Base-by-base conservation (phyloP, 2,329 filamentous ascomycete genomes). In the Nemania serpens region DNA sequence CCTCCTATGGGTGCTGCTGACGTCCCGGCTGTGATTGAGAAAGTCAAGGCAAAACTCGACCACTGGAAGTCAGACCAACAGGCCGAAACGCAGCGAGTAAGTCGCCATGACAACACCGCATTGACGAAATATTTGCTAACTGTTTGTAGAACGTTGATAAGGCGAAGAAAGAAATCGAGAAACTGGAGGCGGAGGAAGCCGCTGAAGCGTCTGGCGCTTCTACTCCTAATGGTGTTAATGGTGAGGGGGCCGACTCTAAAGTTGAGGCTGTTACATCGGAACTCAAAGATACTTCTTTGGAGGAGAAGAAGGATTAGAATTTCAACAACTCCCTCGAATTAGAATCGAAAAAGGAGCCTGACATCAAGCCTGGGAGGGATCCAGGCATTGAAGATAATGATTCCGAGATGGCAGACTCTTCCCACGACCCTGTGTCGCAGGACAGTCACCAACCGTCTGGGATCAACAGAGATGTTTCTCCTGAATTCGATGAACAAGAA, bases 141-240 rank as follows among this genome's bases (percentile, higher is more conserved):
- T 7, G 33, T 41, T 25, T 42, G 29, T 72, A 98, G 95, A 99
- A 99, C 83, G 89, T 98, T 63, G 91, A 92, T 66, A 97, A 97
- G 79, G 95, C 95, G 63, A 90, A 97, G 82, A 94, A 94, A 78
- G 93, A 97, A 77, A 96, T 99, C 65, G 91, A 93, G 75, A 88
- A 88, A 69, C 86, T 98, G 58, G 94, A 97, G 75, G 87, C 88
- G 58, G 81, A 84, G 66, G 84, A 85, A 71, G 77, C 80, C 55
- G 80, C 77, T 63, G 82, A 82, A 66, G 77, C 78, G 65, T 78
- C 76, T 64, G 78, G 75, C 67, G 71, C 78, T n/a, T 69, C 74
- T n/a, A 78, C 74, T 39, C 74, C 75, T 68, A 82, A 79, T 69
- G 77, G 75, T 66, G 71, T 67, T 67, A 80, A 80, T 72, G 81